Conservation (phyloP, 352 stramenopile species). For the Phytophthora citricola region DNA sequence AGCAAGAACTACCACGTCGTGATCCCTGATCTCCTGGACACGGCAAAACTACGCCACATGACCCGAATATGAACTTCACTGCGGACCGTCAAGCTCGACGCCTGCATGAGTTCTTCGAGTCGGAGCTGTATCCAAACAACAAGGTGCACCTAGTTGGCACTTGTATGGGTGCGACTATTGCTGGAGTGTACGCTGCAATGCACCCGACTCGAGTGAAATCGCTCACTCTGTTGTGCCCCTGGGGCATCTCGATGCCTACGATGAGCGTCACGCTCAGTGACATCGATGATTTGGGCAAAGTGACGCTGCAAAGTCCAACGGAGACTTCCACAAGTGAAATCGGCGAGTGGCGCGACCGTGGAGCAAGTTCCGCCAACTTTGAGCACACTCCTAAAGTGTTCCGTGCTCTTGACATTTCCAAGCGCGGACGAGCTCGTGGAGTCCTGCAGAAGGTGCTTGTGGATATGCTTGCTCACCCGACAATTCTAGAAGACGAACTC, state of each 20-base stretch:
- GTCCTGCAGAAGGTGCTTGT: conserved; percentile 68
- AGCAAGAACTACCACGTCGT: conserved; percentile 57
- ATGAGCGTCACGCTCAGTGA: conserved; percentile 61
- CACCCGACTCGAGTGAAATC: conserved; percentile 63
- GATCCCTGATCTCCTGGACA: conserved; percentile 71
- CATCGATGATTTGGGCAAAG: conserved; percentile 55
- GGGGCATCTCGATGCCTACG: conserved; percentile 66
- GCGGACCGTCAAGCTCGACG: conserved; percentile 56
- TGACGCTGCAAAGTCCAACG: conserved; percentile 61
- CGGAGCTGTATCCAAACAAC: conserved; percentile 48
- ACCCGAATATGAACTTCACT: conserved; percentile 52
- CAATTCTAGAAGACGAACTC: conserved; percentile 65
- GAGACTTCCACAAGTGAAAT: conserved; percentile 49
- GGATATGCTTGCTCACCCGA: conserved; percentile 60
- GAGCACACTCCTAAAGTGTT: conserved; percentile 38
- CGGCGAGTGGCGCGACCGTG: conserved; percentile 30
- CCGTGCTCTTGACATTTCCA: conserved; percentile 31
- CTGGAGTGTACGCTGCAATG: conserved; percentile 68
- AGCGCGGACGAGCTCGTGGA: conserved; percentile 31
- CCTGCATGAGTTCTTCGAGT: conserved; percentile 68
- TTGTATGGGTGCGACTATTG: conserved; percentile 77
- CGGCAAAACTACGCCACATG: conserved; percentile 56
- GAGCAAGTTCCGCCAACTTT: conserved; percentile 32
- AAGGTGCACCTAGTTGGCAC: conserved; percentile 74
- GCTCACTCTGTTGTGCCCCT: conserved; percentile 70